Percentiles rank a stretch among this genome's conserved stretches.
These are phyloP conservation scores for Hanseniaspora nectarophila DNA, from an alignment of 805 yeast genomes.

Conservation along the genomic window DNA sequence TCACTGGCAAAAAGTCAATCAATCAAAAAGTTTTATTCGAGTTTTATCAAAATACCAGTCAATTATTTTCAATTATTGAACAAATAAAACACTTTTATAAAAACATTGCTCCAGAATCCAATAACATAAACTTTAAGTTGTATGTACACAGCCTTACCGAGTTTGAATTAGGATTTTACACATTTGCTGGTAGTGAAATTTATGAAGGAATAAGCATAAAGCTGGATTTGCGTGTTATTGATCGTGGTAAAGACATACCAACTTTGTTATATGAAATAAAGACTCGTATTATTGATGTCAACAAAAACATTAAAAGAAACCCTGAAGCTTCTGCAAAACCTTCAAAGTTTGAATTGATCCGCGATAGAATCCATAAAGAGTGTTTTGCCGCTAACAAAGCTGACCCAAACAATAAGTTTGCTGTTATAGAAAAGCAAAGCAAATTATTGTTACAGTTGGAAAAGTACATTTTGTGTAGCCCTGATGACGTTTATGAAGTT, in stretches of 20 bases:
- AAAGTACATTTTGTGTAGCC: slow-evolving; percentile 26
- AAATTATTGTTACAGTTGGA: slow-evolving; percentile 22
- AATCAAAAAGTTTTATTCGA: slow-evolving; percentile 28
- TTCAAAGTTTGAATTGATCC: neutral
- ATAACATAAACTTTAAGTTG: neutral
- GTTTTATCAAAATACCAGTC: slow-evolving; percentile 28
- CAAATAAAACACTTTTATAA: slow-evolving; percentile 12
- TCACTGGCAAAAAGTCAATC: slow-evolving; percentile 16
- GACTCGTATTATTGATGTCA: neutral
- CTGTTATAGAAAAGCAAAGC: neutral
- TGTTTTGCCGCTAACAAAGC: slow-evolving; percentile 1
- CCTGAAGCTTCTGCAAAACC: neutral
- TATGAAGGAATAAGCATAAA: neutral
- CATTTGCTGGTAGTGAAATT: neutral
- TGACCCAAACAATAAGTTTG: neutral
- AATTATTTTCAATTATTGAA: slow-evolving; percentile 22
- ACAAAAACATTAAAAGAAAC: neutral
- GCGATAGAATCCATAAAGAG: slow-evolving; percentile 1
- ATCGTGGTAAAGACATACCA: neutral
- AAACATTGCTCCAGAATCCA: too few species aligned
- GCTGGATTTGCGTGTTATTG: neutral
- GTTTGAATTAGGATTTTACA: slow-evolving; percentile 8
- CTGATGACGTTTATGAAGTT: slow-evolving; percentile 23
- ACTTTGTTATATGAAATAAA: neutral
- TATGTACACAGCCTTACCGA: slow-evolving; percentile 7